Percentiles rank a stretch among this genome's conserved stretches.
These are phyloP conservation scores for Chenopodium berlandieri DNA, from an alignment of 148 eudicot genomes.

Conservation along the genomic window DNA sequence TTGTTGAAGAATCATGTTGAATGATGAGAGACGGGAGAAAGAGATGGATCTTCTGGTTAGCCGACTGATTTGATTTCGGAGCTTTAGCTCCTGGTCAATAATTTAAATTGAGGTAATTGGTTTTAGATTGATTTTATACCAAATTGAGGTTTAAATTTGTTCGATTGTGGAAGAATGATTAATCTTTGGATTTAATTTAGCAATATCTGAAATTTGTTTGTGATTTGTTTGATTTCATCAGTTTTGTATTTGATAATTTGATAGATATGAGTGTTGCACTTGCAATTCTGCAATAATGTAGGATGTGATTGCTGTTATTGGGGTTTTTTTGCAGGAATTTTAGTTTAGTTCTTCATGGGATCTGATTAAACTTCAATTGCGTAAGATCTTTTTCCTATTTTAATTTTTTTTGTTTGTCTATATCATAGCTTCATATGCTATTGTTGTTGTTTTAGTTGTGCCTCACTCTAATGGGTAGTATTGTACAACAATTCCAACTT, in stretches of 20 bases:
- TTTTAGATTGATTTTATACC: background rate
- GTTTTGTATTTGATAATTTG: background rate
- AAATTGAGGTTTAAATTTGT: constrained; percentile 5
- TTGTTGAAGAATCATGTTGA: too few relatives aligned
- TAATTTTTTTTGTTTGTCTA: too few relatives aligned
- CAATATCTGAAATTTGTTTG: constrained; percentile 18
- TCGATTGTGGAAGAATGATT: constrained; percentile 11
- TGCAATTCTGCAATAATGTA: background rate
- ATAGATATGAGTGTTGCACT: background rate
- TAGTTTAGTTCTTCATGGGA: background rate
- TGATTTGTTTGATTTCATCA: background rate
- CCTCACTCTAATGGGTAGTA: too few relatives aligned
- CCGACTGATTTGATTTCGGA: background rate
- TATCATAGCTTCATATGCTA: too few relatives aligned
- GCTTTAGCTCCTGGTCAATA: background rate
- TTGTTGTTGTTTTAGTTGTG: too few relatives aligned
- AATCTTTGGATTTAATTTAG: background rate
- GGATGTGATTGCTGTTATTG: background rate
- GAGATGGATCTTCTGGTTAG: background rate
- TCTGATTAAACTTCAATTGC: too few relatives aligned
- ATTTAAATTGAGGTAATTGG: constrained; percentile 17
- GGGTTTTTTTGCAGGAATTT: background rate
- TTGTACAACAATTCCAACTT: too few relatives aligned
- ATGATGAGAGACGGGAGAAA: too few relatives aligned
- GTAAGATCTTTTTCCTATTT: too few relatives aligned